Percentiles rank a stretch among this genome's conserved stretches.
phyloP scores from a whole-genome alignment of 2,329 filamentous ascomycete genomes.

The Ophiobolus disseminans region DNA sequence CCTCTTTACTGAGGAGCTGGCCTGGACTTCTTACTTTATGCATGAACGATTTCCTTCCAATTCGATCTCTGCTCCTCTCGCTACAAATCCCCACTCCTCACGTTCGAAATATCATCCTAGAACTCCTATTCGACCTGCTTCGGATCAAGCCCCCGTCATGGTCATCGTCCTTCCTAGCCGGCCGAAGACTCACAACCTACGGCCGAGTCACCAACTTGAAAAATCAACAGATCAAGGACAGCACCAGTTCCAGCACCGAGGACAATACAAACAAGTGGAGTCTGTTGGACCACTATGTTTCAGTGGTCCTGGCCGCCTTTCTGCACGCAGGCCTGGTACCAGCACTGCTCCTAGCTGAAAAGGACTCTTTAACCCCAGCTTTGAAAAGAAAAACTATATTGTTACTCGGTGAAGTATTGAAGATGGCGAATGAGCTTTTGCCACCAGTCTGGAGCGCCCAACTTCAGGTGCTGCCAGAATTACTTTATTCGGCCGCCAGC shows the following conservation, averaged over 20 bases:
- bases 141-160: slow-evolving; percentile 93
- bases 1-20: slow-evolving; percentile 92
- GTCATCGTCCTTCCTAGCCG: slow-evolving; percentile 95
- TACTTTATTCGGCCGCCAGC: slow-evolving; percentile 78
- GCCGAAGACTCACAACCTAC: slow-evolving; percentile 91
- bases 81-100: slow-evolving; percentile 65
- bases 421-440: slow-evolving; percentile 84
- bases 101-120: slow-evolving; percentile 79
- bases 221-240: slow-evolving; percentile 61
- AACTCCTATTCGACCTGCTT: slow-evolving; percentile 82
- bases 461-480: slow-evolving; percentile 84
- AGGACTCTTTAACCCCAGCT: slow-evolving; percentile 70
- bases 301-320: slow-evolving; percentile 83
- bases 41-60: slow-evolving; percentile 84
- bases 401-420: slow-evolving; percentile 87
- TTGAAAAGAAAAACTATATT: slow-evolving; percentile 89
- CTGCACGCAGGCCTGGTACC: slow-evolving; percentile 76
- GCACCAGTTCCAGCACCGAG: slow-evolving; percentile 67
- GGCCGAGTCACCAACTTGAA: slow-evolving; percentile 90
- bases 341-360: slow-evolving; percentile 66
- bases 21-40: slow-evolving; percentile 86
- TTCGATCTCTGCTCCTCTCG: slow-evolving; percentile 78
- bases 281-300: slow-evolving; percentile 92
- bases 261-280: slow-evolving; percentile 72
- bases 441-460: slow-evolving; percentile 82